phyloP scores from a whole-genome alignment of 495 filamentous ascomycete species.

The Hyaloscypha variabilis region DNA sequence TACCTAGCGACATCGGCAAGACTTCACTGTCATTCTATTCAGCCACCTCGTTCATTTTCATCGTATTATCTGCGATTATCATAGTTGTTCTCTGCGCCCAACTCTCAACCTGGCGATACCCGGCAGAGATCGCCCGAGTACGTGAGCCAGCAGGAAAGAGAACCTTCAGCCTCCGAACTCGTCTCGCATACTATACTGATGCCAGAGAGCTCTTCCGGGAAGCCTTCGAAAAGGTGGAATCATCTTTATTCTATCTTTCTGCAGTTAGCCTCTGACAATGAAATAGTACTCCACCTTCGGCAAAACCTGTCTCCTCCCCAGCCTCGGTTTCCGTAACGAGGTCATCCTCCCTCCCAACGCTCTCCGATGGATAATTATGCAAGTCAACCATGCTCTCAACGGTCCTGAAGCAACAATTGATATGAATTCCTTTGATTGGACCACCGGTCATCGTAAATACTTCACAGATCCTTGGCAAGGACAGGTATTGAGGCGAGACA shows the following conservation, averaged over 20 bases:
- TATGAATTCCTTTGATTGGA: too few relatives aligned
- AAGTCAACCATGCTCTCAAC: background rate
- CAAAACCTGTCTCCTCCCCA: conserved; percentile 39
- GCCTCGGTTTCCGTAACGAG: conserved; percentile 36
- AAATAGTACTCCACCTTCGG: conserved; percentile 37
- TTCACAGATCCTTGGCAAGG: background rate
- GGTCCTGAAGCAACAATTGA: background rate
- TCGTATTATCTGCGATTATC: too few relatives aligned
- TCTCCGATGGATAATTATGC: background rate
- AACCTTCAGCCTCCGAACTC: conserved; percentile 29
- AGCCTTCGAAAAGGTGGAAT: conserved; percentile 31
- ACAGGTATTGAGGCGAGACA: background rate
- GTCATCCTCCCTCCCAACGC: conserved; percentile 30
- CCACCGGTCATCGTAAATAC: too few relatives aligned
- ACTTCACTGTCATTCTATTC: too few relatives aligned
- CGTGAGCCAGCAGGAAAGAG: conserved; percentile 26
- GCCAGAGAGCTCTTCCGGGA: conserved; percentile 31
- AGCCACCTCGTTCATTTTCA: too few relatives aligned
- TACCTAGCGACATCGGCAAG: too few relatives aligned
- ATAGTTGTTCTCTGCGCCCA: too few relatives aligned
- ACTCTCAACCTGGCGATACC: too few relatives aligned
- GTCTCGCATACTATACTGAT: conserved; percentile 29
- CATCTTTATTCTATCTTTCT: too few relatives aligned
- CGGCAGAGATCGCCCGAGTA: conserved; percentile 29
- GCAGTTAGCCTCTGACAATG: too few relatives aligned